A percentile compares a stretch with the other conserved stretches of the same genome.
These are phyloP conservation scores for Trichoderma guizhouense DNA, from an alignment of 2,329 filamentous ascomycete genomes.

Conservation along the genomic window DNA sequence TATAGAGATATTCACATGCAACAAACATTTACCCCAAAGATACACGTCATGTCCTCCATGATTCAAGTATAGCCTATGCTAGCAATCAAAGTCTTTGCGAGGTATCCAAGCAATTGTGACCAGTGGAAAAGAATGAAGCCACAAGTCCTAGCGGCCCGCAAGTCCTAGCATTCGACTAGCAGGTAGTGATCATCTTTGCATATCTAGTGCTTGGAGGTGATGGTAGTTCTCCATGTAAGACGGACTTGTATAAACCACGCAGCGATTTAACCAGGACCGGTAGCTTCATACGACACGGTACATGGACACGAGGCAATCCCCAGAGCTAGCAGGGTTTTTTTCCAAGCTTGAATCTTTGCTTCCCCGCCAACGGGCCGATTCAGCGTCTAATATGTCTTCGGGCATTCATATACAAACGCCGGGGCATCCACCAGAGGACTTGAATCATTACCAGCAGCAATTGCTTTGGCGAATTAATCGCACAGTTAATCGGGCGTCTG, in stretches of 20 bases:
- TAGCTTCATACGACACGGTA: neutral
- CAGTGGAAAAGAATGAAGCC: neutral
- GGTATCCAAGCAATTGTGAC: neutral
- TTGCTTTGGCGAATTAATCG: neutral
- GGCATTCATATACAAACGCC: neutral
- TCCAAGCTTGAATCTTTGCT: neutral
- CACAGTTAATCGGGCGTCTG: neutral
- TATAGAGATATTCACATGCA: neutral
- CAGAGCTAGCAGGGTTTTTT: constrained; percentile 4
- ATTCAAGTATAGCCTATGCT: neutral
- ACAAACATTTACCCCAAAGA: neutral
- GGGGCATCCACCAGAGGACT: neutral
- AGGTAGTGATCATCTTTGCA: neutral
- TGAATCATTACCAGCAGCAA: neutral
- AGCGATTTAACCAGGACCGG: neutral
- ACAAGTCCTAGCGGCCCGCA: neutral
- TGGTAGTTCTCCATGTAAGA: neutral
- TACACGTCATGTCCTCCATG: neutral
- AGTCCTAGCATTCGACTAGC: neutral
- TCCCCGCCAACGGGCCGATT: neutral
- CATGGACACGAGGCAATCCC: neutral
- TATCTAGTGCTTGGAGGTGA: neutral
- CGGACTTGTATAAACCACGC: neutral
- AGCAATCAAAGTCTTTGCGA: neutral
- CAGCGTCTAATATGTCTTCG: neutral